phyloP scores from a whole-genome alignment of 2,329 filamentous ascomycete species.

The Penicillium sp. region DNA sequence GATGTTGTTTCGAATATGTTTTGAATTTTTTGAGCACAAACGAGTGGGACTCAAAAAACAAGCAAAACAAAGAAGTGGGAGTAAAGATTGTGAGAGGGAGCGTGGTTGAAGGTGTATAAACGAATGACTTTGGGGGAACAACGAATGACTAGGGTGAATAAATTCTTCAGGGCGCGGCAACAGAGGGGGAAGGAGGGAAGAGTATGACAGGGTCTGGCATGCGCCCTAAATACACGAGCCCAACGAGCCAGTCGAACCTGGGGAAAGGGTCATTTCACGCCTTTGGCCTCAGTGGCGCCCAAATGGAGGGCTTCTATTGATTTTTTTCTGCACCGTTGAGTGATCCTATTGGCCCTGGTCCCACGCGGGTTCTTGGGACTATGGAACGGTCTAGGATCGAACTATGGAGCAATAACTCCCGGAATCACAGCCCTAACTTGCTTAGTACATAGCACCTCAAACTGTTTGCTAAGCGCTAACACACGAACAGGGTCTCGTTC shows the following conservation, averaged over 20 bases:
- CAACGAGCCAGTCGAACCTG: slow-evolving; percentile 13
- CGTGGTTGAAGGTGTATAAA: slow-evolving; percentile 29
- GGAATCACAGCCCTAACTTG: slow-evolving; percentile 13
- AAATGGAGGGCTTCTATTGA: slow-evolving; percentile 3
- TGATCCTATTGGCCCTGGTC: slow-evolving; percentile 16
- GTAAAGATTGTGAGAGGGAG: slow-evolving; percentile 35
- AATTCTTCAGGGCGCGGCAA: slow-evolving; percentile 21
- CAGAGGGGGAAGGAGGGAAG: slow-evolving; percentile 11
- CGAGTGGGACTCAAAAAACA: slow-evolving; percentile 30
- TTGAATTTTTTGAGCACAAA: slow-evolving; percentile 24
- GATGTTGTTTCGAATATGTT: slow-evolving; percentile 1
- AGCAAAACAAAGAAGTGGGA: neutral
- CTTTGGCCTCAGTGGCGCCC: slow-evolving; percentile 7
- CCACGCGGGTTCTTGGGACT: slow-evolving; percentile 19
- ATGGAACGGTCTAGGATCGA: slow-evolving; percentile 23
- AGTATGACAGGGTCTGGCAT: slow-evolving; percentile 26
- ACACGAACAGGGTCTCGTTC: slow-evolving; percentile 14
- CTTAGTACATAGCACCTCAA: too few relatives aligned
- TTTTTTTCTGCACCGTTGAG: slow-evolving; percentile 2
- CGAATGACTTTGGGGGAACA: slow-evolving; percentile 24
- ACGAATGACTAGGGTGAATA: slow-evolving; percentile 17
- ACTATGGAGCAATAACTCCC: slow-evolving; percentile 20
- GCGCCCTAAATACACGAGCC: slow-evolving; percentile 22
- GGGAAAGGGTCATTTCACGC: slow-evolving; percentile 14
- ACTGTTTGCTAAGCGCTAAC: slow-evolving; percentile 1